These are phyloP conservation scores for Begonia peltatifolia DNA, from an alignment of 306 rosid genomes.

Conservation along the genomic window DNA sequence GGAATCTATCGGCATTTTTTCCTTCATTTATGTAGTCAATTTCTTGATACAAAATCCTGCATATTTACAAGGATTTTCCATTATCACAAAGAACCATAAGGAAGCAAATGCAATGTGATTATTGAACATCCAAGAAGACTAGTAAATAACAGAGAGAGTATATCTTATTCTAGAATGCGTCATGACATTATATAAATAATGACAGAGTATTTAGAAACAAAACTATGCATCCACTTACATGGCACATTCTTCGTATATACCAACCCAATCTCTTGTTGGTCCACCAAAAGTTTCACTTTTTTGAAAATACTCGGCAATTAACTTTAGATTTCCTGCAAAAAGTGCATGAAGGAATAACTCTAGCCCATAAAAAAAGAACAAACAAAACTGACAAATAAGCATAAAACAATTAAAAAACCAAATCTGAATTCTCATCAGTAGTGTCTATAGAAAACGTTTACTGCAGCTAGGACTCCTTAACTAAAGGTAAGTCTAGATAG, in stretches of 20 bases:
- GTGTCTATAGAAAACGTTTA: no score
- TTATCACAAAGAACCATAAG: no score
- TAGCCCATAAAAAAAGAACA: conserved; percentile 2
- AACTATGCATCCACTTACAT: conserved; percentile 24
- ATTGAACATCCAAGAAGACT: not conserved
- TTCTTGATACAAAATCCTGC: conserved; percentile 87
- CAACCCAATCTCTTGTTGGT: conserved; percentile 81
- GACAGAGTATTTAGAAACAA: no score
- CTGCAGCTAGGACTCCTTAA: no score
- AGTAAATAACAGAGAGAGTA: no score
- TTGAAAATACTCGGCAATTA: conserved; percentile 92
- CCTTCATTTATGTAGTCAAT: conserved; percentile 89
- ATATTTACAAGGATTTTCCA: no score
- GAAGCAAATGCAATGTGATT: no score
- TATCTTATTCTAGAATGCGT: not conserved
- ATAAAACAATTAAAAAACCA: no score
- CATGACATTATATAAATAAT: conserved; percentile 7
- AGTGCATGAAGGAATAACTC: conserved; percentile 1
- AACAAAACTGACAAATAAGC: no score
- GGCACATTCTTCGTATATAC: conserved; percentile 89
- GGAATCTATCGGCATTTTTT: conserved; percentile 76
- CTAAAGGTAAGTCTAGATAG: no score
- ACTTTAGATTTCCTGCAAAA: conserved; percentile 66
- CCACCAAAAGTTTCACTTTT: conserved; percentile 83
- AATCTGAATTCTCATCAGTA: no score